Conservation (phyloP, 495 filamentous ascomycete species). For the Oleoguttula mirabilis region DNA sequence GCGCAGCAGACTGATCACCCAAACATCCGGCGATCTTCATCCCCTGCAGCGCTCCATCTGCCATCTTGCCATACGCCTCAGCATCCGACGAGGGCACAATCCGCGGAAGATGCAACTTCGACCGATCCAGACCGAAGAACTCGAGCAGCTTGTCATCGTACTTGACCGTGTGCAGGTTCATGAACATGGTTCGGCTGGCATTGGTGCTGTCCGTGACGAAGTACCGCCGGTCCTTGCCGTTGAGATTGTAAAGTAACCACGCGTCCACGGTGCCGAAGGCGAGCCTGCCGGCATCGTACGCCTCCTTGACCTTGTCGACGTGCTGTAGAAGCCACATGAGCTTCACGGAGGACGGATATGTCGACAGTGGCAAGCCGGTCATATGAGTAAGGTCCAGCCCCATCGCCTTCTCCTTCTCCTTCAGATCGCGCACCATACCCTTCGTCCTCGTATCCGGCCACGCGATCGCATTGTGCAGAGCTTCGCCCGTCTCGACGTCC, state of each 20-base stretch:
- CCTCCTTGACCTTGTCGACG: constrained; percentile 54
- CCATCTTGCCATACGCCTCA: constrained; percentile 59
- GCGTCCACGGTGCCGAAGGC: constrained; percentile 86
- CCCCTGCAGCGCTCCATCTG: constrained; percentile 56
- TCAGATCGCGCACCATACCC: constrained; percentile 68
- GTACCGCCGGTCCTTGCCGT: constrained; percentile 58
- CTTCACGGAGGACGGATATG: constrained; percentile 85
- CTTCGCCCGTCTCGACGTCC: constrained; percentile 76
- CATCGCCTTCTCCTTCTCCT: constrained; percentile 47
- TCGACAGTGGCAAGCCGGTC: constrained; percentile 82
- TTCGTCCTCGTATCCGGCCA: constrained; percentile 88
- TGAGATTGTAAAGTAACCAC: constrained; percentile 87
- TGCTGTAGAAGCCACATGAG: constrained; percentile 74
- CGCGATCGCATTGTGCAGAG: constrained; percentile 77
- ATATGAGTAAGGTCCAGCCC: constrained; percentile 44
- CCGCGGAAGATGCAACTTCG: constrained; percentile 64
- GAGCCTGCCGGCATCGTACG: constrained; percentile 66
- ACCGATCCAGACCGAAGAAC: constrained; percentile 69
- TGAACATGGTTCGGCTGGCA: constrained; percentile 91
- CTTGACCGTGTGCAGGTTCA: constrained; percentile 74
- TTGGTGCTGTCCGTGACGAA: constrained; percentile 90
- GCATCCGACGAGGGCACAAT: constrained; percentile 77
- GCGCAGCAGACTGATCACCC: constrained; percentile 81
- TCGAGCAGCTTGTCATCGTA: constrained; percentile 71
- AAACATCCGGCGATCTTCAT: constrained; percentile 75